phyloP scores from a whole-genome alignment of 73 alveolate species.

The Paramecium caudatum region DNA sequence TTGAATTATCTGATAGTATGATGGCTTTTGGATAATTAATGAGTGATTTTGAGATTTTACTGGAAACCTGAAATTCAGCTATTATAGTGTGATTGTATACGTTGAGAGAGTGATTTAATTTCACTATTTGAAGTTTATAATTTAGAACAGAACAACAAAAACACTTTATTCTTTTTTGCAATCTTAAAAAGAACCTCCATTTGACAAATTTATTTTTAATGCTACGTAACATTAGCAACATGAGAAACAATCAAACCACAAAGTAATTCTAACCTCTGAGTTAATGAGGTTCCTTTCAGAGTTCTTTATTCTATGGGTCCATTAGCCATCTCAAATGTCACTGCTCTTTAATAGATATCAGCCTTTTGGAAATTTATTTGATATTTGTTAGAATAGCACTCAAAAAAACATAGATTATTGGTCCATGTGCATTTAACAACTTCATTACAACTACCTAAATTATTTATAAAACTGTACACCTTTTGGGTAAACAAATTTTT shows the following conservation, averaged over 20 bases:
- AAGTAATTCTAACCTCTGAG: conserved; percentile 38
- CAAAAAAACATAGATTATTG: conserved; percentile 56
- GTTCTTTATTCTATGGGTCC: conserved; percentile 46
- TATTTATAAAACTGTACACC: background rate
- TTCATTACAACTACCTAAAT: conserved; percentile 9
- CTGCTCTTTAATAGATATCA: conserved; percentile 64
- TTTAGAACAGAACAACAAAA: background rate
- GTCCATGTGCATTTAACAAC: conserved; percentile 62
- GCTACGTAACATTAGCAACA: conserved; percentile 59
- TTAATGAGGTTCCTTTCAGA: conserved; percentile 31
- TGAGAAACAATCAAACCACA: conserved; percentile 55
- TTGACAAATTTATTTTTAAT: conserved; percentile 33
- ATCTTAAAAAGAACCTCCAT: conserved; percentile 52
- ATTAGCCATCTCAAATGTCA: conserved; percentile 63
- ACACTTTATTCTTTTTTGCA: conserved; percentile 44
- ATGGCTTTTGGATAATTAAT: conserved; percentile 58
- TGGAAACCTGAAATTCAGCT: conserved; percentile 42
- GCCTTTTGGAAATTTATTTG: conserved; percentile 8
- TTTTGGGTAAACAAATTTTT: conserved; percentile 50
- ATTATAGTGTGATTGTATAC: background rate
- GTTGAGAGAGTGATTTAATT: background rate
- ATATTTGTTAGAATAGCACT: conserved; percentile 43
- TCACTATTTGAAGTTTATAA: conserved; percentile 1
- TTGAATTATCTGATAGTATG: conserved; percentile 15
- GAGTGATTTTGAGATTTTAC: background rate